phyloP scores from a whole-genome alignment of 169 alveolate genomes.

The Plasmodium billcollinsi region DNA sequence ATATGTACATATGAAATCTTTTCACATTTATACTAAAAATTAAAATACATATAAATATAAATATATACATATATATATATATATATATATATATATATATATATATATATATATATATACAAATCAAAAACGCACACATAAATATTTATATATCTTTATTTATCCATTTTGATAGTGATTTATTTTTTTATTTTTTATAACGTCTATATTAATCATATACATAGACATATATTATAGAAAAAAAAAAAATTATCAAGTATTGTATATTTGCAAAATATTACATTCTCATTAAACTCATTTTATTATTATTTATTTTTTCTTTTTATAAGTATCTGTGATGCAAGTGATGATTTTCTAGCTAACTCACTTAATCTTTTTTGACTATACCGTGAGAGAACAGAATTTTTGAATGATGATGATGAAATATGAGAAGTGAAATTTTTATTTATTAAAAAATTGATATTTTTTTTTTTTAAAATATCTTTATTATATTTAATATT shows the following conservation, averaged over 20 bases:
- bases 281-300: no score
- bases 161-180: no score
- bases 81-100: background rate
- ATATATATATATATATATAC: background rate
- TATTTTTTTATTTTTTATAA: no score
- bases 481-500: constrained; percentile 64
- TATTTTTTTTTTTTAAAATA: constrained; percentile 46
- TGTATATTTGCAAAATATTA: no score
- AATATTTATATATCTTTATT: no score
- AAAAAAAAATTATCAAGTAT: no score
- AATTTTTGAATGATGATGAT: constrained; percentile 41
- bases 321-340: constrained; percentile 39
- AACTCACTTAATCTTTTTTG: constrained; percentile 52
- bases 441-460: constrained; percentile 23
- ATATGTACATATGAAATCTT: no score
- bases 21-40: background rate
- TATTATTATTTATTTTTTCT: background rate
- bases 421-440: constrained; percentile 65
- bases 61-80: no score
- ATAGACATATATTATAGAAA: no score
- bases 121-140: no score
- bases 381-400: constrained; percentile 42
- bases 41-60: background rate
- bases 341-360: constrained; percentile 43
- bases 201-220: no score